These are phyloP conservation scores for Boletus coccyginus DNA, from an alignment of 768 basidiomycete genomes.

Conservation along the genomic window DNA sequence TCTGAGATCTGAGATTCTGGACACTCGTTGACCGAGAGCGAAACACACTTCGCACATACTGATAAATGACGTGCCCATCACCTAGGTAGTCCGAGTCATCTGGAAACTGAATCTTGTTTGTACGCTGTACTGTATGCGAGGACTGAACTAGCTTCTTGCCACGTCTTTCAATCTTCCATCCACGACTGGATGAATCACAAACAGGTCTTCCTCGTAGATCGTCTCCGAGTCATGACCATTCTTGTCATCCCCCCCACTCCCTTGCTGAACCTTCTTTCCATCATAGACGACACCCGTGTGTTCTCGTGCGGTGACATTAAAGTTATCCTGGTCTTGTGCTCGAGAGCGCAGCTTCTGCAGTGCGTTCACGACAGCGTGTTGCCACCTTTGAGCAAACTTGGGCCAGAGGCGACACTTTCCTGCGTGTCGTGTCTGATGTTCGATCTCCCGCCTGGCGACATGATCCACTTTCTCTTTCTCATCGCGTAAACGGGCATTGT, in stretches of 20 bases:
- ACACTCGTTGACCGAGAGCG: no score
- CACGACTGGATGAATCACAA: conserved; percentile 55
- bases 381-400: conserved; percentile 43
- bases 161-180: conserved; percentile 65
- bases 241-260: conserved; percentile 20
- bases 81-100: no score
- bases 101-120: no score
- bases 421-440: no score
- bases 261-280: conserved; percentile 45
- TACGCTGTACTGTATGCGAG: neutral
- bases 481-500: no score
- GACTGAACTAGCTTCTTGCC: conserved; percentile 28
- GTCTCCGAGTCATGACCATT: neutral
- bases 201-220: conserved; percentile 43
- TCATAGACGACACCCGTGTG: conserved; percentile 81
- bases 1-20: no score
- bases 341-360: conserved; percentile 46
- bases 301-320: conserved; percentile 59
- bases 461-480: no score
- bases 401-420: conserved; percentile 11
- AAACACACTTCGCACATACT: no score
- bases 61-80: no score
- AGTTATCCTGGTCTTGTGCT: conserved; percentile 53
- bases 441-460: no score
- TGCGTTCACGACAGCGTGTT: conserved; percentile 40